phyloP scores from a whole-genome alignment of 2,329 filamentous ascomycete genomes.

The Aureobasidium sp. region DNA sequence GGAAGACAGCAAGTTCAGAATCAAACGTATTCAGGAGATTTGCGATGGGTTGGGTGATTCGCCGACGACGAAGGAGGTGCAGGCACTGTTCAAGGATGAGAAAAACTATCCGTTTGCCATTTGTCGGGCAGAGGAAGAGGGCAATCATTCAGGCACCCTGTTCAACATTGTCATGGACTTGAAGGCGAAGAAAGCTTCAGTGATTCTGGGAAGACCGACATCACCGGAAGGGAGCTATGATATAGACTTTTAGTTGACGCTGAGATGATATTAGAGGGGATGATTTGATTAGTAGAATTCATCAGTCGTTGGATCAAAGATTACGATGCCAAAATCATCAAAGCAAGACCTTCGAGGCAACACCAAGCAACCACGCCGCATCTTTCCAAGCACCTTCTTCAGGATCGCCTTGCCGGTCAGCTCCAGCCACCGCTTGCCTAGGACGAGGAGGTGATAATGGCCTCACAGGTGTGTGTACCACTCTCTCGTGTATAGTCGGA shows the following conservation, averaged over 20 bases:
- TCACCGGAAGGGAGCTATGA: constrained; percentile 23
- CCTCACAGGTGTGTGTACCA: constrained; percentile 7
- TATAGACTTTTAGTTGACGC: neutral
- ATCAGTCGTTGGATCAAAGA: neutral
- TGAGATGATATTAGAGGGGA: neutral
- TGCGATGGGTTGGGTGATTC: constrained; percentile 15
- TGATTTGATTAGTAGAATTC: neutral
- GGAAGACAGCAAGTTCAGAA: constrained; percentile 30
- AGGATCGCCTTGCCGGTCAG: constrained; percentile 19
- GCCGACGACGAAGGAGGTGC: constrained; percentile 15
- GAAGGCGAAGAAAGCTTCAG: constrained; percentile 19
- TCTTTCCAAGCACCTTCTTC: constrained; percentile 48
- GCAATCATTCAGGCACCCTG: constrained; percentile 22
- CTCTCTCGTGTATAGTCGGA: neutral
- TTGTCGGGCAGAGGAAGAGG: constrained; percentile 23
- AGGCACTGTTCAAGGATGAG: constrained; percentile 34
- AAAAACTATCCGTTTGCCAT: constrained; percentile 30
- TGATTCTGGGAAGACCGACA: constrained; percentile 16
- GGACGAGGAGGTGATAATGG: constrained; percentile 14
- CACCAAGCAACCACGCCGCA: constrained; percentile 49
- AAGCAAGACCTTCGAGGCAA: constrained; percentile 38
- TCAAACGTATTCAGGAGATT: constrained; percentile 31
- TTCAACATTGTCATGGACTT: constrained; percentile 33
- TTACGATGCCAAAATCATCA: neutral
- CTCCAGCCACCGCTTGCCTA: neutral